Evolutionary conservation across 1,284 basidiomycete species (phyloP).

Genomic region (Anthracocystis walkeri): DNA sequence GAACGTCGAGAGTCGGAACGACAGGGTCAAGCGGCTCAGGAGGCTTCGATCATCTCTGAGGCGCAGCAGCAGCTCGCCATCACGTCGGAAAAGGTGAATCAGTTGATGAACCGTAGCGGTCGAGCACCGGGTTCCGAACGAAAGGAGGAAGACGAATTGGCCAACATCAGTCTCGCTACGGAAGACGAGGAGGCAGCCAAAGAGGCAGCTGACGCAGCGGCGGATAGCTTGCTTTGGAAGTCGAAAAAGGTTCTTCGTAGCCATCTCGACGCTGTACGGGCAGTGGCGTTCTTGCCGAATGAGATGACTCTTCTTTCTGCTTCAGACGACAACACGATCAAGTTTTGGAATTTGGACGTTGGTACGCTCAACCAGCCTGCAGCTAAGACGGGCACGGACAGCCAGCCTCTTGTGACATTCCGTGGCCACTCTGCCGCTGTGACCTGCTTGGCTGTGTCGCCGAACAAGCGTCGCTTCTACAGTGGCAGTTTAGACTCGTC

Average conservation of each 20-base stretch:
- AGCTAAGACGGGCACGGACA: slow-evolving; percentile 39
- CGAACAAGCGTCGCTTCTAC: slow-evolving; percentile 81
- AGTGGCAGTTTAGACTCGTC: slow-evolving; percentile 93
- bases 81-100: slow-evolving; percentile 58
- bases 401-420: slow-evolving; percentile 78
- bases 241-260: slow-evolving; percentile 72
- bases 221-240: slow-evolving; percentile 64
- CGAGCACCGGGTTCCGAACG: slow-evolving; percentile 32
- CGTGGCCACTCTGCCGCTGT: slow-evolving; percentile 93
- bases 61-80: slow-evolving; percentile 50
- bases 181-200: slow-evolving; percentile 47
- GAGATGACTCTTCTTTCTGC: slow-evolving; percentile 87
- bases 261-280: slow-evolving; percentile 91
- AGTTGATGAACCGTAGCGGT: slow-evolving; percentile 52
- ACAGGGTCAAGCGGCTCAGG: slow-evolving; percentile 21
- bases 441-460: slow-evolving; percentile 86
- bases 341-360: slow-evolving; percentile 83
- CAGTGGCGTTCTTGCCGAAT: slow-evolving; percentile 83
- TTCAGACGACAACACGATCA: slow-evolving; percentile 94
- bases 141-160: slow-evolving; percentile 56
- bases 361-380: slow-evolving; percentile 41
- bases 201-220: slow-evolving; percentile 45
- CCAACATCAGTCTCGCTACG: slow-evolving; percentile 49
- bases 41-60: slow-evolving; percentile 43
- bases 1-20: slow-evolving; percentile 51